phyloP scores from a whole-genome alignment of 352 stramenopile genomes.

The Globisporangium perplexum region DNA sequence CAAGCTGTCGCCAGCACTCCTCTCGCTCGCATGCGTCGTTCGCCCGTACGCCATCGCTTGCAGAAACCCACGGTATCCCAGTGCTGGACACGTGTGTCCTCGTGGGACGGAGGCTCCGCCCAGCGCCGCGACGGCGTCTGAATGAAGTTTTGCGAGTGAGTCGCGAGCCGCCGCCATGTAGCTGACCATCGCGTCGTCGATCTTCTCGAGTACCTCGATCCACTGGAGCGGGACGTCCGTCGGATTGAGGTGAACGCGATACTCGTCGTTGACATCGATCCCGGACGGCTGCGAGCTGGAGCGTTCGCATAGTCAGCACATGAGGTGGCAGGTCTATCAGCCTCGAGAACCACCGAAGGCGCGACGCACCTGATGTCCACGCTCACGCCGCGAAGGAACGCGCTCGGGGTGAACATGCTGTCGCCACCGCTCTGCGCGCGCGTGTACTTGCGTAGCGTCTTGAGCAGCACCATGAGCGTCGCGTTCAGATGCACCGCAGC shows the following conservation, averaged over 20 bases:
- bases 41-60: slow-evolving; percentile 24
- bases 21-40: background rate
- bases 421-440: slow-evolving; percentile 19
- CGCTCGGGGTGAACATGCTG: slow-evolving; percentile 25
- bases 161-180: slow-evolving; percentile 35
- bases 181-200: slow-evolving; percentile 40
- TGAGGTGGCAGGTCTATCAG: background rate
- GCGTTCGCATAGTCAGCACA: background rate
- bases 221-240: slow-evolving; percentile 61
- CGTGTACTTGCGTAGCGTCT: slow-evolving; percentile 47
- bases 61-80: slow-evolving; percentile 48
- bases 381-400: slow-evolving; percentile 26
- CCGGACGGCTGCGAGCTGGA: slow-evolving; percentile 34
- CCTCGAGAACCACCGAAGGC: background rate
- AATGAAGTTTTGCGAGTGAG: slow-evolving; percentile 27
- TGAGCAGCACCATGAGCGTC: slow-evolving; percentile 49
- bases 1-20: slow-evolving; percentile 12
- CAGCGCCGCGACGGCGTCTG: slow-evolving; percentile 26
- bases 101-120: slow-evolving; percentile 25
- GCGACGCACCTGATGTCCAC: slow-evolving; percentile 37
- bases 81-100: slow-evolving; percentile 43
- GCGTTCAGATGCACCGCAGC: slow-evolving; percentile 54
- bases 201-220: slow-evolving; percentile 49
- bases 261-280: slow-evolving; percentile 58
- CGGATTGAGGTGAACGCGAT: slow-evolving; percentile 44